phyloP scores from a whole-genome alignment of 257 asterid genomes.

The Thymus mandschuricus region DNA sequence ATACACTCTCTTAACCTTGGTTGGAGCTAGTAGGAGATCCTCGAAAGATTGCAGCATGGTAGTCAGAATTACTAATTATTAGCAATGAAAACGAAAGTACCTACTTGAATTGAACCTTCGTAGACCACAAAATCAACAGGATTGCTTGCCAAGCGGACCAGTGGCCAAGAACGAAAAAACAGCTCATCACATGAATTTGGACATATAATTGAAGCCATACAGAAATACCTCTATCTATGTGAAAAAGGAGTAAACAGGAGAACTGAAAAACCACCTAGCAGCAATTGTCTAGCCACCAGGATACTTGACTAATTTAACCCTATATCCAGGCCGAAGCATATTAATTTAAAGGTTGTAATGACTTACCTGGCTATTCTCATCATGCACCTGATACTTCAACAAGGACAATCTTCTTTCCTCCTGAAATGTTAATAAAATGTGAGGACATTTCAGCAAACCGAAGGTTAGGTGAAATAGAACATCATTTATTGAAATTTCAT shows the following conservation, averaged over 20 bases:
- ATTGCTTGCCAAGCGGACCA: conserved; percentile 89
- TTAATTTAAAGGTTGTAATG: conserved; percentile 41
- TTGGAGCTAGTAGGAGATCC: conserved; percentile 54
- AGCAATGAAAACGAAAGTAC: conserved; percentile 59
- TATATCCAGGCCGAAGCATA: conserved; percentile 41
- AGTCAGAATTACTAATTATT: conserved; percentile 52
- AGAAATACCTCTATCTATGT: conserved; percentile 32
- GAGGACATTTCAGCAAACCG: conserved; percentile 16
- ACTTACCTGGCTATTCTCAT: conserved; percentile 99
- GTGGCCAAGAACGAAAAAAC: conserved; percentile 53
- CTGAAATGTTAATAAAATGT: conserved; percentile 42
- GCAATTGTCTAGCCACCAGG: conserved; percentile 59
- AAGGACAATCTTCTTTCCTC: conserved; percentile 99
- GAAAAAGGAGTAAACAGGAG: conserved; percentile 47
- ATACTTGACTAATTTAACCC: conserved; percentile 52
- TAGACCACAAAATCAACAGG: conserved; percentile 70
- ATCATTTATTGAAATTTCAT: not conserved
- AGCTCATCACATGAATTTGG: conserved; percentile 57
- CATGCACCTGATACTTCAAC: conserved; percentile 98
- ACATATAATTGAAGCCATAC: conserved; percentile 30
- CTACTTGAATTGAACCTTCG: conserved; percentile 94
- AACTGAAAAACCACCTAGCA: conserved; percentile 47
- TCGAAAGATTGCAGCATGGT: conserved; percentile 55
- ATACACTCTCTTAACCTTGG: conserved; percentile 63
- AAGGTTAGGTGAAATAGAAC: conserved; percentile 10